Evolutionary conservation across 148 eudicot species (phyloP).

Genomic region (Euryodendron excelsum): DNA sequence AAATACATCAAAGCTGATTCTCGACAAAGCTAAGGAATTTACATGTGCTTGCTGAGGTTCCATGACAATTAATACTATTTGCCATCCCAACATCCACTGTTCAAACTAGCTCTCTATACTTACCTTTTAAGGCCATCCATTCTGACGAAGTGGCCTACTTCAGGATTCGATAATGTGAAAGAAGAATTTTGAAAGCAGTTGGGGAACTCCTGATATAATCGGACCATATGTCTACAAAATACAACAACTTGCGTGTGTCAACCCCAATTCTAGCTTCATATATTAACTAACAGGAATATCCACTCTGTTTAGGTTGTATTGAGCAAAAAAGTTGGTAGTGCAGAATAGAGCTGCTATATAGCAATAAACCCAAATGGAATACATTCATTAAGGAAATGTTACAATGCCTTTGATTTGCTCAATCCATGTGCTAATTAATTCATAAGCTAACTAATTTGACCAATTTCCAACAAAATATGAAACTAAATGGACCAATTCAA

Average conservation of each 20-base stretch:
- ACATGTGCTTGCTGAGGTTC: neutral
- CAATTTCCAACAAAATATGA: neutral
- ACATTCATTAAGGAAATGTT: neutral
- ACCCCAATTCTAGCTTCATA: neutral
- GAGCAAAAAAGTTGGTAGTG: neutral
- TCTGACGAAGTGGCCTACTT: neutral
- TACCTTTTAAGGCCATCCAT: neutral
- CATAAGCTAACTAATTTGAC: too few relatives aligned
- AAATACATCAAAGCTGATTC: neutral
- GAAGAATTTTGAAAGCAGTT: conserved; percentile 59
- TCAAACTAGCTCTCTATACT: neutral
- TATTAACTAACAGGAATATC: neutral
- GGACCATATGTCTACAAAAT: conserved; percentile 59
- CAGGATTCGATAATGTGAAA: conserved; percentile 47
- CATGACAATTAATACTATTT: neutral
- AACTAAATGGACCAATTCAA: neutral
- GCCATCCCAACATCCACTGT: neutral
- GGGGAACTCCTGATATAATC: conserved; percentile 67
- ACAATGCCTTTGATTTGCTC: neutral
- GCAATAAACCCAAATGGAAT: neutral
- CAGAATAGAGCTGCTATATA: neutral
- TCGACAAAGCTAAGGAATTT: neutral
- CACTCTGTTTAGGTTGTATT: neutral
- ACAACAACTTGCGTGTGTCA: neutral
- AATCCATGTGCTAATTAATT: neutral